Evolutionary conservation across 192 early-diverging fungal genomes (phyloP).

Genomic region (Linnemannia zychae): DNA sequence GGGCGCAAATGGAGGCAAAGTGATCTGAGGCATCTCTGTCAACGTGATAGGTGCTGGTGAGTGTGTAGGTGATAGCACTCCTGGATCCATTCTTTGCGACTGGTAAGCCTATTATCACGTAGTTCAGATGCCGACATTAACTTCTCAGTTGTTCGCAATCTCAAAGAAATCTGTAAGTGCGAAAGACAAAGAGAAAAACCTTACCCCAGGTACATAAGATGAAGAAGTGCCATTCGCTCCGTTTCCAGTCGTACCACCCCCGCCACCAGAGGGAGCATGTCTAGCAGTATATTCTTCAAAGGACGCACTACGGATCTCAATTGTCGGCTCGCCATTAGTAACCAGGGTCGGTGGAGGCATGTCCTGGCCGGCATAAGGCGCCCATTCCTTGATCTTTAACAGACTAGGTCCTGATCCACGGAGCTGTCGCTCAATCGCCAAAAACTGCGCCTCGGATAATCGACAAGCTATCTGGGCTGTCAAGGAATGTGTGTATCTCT

Average conservation of each 20-base stretch:
- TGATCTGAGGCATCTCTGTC: slow-evolving; percentile 53
- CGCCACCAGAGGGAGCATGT: background rate
- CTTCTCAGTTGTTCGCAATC: too few species aligned
- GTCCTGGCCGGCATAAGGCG: slow-evolving; percentile 54
- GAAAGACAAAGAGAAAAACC: background rate
- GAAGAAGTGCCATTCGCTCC: background rate
- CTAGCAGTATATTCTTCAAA: slow-evolving; percentile 44
- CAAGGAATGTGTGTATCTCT: slow-evolving; percentile 48
- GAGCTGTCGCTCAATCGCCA: slow-evolving; percentile 51
- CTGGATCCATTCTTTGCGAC: background rate
- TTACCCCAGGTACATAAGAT: slow-evolving; percentile 19
- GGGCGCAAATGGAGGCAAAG: slow-evolving; percentile 42
- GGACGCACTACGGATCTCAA: slow-evolving; percentile 24
- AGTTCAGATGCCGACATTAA: background rate
- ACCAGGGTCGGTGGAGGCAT: slow-evolving; percentile 54
- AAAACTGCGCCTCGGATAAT: slow-evolving; percentile 52
- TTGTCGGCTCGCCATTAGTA: slow-evolving; percentile 40
- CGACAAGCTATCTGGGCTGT: slow-evolving; percentile 56
- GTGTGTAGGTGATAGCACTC: background rate
- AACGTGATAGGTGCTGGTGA: slow-evolving; percentile 20
- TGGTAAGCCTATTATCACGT: slow-evolving; percentile 20
- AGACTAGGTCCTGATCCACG: slow-evolving; percentile 57
- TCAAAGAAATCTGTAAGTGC: too few species aligned
- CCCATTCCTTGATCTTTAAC: slow-evolving; percentile 62
- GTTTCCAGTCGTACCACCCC: background rate